phyloP scores from a whole-genome alignment of 2,329 filamentous ascomycete species.

The Colletotrichum magnum region DNA sequence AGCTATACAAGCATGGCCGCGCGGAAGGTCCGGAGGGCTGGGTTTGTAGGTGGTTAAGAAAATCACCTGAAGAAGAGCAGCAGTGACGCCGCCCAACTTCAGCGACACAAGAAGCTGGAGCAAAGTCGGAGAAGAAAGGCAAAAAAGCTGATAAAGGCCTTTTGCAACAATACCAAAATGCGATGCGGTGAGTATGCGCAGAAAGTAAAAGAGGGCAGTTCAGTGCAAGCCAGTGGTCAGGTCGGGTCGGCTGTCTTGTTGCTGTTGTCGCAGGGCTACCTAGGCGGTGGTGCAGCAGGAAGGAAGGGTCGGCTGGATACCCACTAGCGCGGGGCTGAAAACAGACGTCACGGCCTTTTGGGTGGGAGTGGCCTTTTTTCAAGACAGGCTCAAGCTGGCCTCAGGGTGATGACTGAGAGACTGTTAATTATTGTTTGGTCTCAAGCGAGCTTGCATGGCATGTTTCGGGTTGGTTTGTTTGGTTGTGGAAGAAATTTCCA shows the following conservation, averaged over 20 bases:
- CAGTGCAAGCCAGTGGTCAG: slow-evolving; percentile 11
- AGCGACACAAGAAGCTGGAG: background rate
- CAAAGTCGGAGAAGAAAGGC: background rate
- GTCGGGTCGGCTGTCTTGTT: background rate
- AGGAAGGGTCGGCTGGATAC: slow-evolving; percentile 27
- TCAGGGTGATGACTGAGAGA: background rate
- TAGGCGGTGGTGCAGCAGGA: slow-evolving; percentile 1
- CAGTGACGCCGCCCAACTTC: slow-evolving; percentile 26
- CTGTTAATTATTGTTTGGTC: background rate
- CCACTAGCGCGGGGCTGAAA: slow-evolving; percentile 41
- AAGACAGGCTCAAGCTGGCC: background rate
- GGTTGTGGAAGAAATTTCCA: background rate
- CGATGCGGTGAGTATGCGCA: slow-evolving; percentile 13
- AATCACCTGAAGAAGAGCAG: slow-evolving; percentile 34
- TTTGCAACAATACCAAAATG: slow-evolving; percentile 10
- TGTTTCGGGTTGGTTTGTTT: background rate
- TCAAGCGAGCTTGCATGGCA: background rate
- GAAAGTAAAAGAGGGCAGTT: slow-evolving; percentile 18
- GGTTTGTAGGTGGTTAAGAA: slow-evolving; percentile 5
- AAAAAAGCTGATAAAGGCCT: background rate
- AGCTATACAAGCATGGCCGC: slow-evolving; percentile 39
- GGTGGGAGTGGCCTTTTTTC: background rate
- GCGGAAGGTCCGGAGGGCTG: slow-evolving; percentile 24
- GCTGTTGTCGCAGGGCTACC: slow-evolving; percentile 24
- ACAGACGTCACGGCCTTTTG: slow-evolving; percentile 34